Evolutionary conservation across 768 basidiomycete species (phyloP), one percentile per base, ranked within the genome.

Genomic region (Mycena latifolia): DNA sequence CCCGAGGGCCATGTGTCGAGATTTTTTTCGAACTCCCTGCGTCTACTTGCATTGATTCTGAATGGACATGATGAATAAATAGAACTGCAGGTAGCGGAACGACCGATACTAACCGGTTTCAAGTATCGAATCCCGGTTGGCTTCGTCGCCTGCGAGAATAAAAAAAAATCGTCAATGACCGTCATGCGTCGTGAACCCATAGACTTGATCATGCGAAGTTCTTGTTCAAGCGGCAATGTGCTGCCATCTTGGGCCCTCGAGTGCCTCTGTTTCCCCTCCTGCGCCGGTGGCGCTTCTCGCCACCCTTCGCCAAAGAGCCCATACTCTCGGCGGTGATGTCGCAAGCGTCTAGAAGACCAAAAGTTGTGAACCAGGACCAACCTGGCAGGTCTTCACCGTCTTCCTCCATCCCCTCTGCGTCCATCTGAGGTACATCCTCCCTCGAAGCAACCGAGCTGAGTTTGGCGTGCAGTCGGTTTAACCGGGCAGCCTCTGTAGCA

Each of bases 1-100:
- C 81, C 33, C 94, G 88, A 3, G 90, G 86, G 15, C 94, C 95
- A 71, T 95, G 93, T 3, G 95, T 96, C 11, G 94, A 95, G 67
- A 95, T 83, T 53, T 75, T 75, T 25, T 63, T 62, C 5, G 78
- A 55, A 62, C 71, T 69, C 50, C 77, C 77, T 27, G 76, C 59
- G 55, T 93, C 90, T 45, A 89, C 73, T 56, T 81, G 79, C 88
- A 90, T 91, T 5, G 79, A 77, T 66, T 86, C 89, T 84, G 69
- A 54, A 62, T n/a, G 24, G 62, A 52, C 56, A 71, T 69, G 71
- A 70, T 55, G 27, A 22, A 37, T 66, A 41, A 69, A 68, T 47
- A 66, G 55, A 20, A 55, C 15, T 18, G 50, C 6, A 45, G 2
- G 24, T 6, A 12, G 24, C 2, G 9, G 45, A 46, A 11, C 6